Evolutionary conservation across 345 rosid species (phyloP).

Genomic region (Salix caprea): DNA sequence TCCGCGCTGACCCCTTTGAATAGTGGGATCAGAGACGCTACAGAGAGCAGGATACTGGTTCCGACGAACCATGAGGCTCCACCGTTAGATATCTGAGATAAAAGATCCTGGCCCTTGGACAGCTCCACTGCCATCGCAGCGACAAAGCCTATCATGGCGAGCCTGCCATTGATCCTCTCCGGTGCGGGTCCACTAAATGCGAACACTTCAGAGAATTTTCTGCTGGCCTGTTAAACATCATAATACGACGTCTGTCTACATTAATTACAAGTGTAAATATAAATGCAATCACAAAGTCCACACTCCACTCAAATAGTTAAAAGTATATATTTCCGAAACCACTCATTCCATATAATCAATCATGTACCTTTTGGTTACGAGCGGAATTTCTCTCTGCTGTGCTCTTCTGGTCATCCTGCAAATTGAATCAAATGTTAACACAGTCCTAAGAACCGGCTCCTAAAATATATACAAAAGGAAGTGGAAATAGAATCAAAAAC

Average conservation of each 20-base stretch:
- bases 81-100: constrained; percentile 53
- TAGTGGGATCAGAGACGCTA: constrained; percentile 61
- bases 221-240: constrained; percentile 34
- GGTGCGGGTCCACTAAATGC: constrained; percentile 88
- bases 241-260: too few relatives aligned
- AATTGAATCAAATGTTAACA: too few relatives aligned
- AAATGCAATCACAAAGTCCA: neutral
- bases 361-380: neutral
- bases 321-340: too few relatives aligned
- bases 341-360: too few relatives aligned
- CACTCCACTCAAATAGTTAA: too few relatives aligned
- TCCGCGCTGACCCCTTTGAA: constrained; percentile 53
- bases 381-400: neutral
- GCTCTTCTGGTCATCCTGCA: neutral
- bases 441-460: neutral
- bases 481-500: neutral
- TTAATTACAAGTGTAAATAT: too few relatives aligned
- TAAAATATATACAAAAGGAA: neutral
- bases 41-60: constrained; percentile 46
- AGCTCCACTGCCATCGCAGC: constrained; percentile 65
- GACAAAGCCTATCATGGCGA: constrained; percentile 82
- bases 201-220: constrained; percentile 49
- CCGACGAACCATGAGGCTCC: constrained; percentile 61
- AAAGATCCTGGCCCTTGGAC: constrained; percentile 60
- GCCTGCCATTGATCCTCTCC: constrained; percentile 80